Base-by-base conservation (phyloP, 345 rosid species). In the Boechera divaricarpa region DNA sequence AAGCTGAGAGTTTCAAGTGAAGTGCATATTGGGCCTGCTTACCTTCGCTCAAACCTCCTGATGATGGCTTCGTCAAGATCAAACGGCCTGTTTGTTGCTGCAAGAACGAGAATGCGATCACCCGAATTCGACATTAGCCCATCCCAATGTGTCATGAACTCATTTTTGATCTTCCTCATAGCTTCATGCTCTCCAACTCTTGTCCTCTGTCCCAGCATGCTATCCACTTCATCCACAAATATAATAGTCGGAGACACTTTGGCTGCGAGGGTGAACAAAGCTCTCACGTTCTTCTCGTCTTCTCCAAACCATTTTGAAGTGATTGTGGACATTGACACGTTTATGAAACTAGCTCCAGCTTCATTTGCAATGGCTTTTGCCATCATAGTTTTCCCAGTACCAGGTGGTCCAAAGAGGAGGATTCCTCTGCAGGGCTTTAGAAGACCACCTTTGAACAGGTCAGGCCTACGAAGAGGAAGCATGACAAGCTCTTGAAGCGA, bases 241-340 rank as follows among this genome's bases (percentile, higher is more conserved):
- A 96, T 96, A 62, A 96, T 96, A 7, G 99, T 91, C 2, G 99
- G 99, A 13, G 99, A 89, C 47, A 96, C 98, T 84, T 93, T 96
- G 12, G 95, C 94, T 52, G 99, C 99, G 5, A 96, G 90, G 0
- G 94, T 84, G 79, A 96, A 96, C 55, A 96, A 79, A 42, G 99
- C 98, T 67, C 96, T 87, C 26, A 96, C 98, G 42, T 93, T 96
- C 86, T 96, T 96, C 74, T 96, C 99, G 45, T 96, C 99, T 87
- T 96, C 99, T 36, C 99, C 98, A 64, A 93, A 96, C 99, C 99
- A 96, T 85, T 96, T 96, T 21, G 98, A 93, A 41, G 99, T 96
- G 75, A 96, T 91, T 80, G 98, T 96, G 79, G 99, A 96, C 98
- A 96, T 91, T 0, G 98, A 96, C 39, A 96, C 99, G 47, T 96